Percentiles rank a stretch among this genome's conserved stretches.
These are phyloP conservation scores for Erysimum pusillum DNA, from an alignment of 441 rosid genomes.

Conservation along the genomic window DNA sequence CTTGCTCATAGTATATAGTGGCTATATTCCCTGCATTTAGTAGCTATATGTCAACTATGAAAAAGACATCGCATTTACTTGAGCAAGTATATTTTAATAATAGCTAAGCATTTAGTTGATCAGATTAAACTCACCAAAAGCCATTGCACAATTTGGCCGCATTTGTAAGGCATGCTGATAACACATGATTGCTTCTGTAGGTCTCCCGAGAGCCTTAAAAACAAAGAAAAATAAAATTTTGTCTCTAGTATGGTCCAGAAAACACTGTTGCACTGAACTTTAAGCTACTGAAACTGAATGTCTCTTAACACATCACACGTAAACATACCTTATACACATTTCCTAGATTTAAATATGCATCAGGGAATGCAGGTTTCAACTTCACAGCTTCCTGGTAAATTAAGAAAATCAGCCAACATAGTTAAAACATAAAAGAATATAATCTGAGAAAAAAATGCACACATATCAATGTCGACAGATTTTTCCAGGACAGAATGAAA, in stretches of 20 bases:
- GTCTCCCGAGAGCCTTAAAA: slow-evolving; percentile 89
- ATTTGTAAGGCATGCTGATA: slow-evolving; percentile 92
- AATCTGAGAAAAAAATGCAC: not conserved
- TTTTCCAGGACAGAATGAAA: slow-evolving; percentile 28
- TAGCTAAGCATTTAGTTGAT: slow-evolving; percentile 13
- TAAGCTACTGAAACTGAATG: slow-evolving; percentile 50
- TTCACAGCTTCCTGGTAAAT: slow-evolving; percentile 92
- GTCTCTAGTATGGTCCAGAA: slow-evolving; percentile 47
- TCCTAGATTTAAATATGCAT: slow-evolving; percentile 97
- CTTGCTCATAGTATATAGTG: slow-evolving; percentile 87
- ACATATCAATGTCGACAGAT: not conserved
- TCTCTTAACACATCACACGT: slow-evolving; percentile 28
- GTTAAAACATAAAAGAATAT: slow-evolving; percentile 4
- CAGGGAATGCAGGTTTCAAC: slow-evolving; percentile 89
- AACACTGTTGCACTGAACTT: slow-evolving; percentile 44
- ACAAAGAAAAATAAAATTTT: slow-evolving; percentile 51
- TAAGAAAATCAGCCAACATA: slow-evolving; percentile 27
- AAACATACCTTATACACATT: slow-evolving; percentile 94
- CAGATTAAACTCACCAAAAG: slow-evolving; percentile 72
- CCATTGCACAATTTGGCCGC: slow-evolving; percentile 86
- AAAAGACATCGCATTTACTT: slow-evolving; percentile 28
- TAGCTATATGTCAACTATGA: slow-evolving; percentile 11
- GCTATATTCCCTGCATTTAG: slow-evolving; percentile 83
- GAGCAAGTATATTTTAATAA: slow-evolving; percentile 11
- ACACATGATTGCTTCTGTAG: slow-evolving; percentile 90